Percentiles rank a stretch among this genome's conserved stretches.
phyloP scores from a whole-genome alignment of 225 moss, liverwort and hornwort species.

The Ulota crispa region DNA sequence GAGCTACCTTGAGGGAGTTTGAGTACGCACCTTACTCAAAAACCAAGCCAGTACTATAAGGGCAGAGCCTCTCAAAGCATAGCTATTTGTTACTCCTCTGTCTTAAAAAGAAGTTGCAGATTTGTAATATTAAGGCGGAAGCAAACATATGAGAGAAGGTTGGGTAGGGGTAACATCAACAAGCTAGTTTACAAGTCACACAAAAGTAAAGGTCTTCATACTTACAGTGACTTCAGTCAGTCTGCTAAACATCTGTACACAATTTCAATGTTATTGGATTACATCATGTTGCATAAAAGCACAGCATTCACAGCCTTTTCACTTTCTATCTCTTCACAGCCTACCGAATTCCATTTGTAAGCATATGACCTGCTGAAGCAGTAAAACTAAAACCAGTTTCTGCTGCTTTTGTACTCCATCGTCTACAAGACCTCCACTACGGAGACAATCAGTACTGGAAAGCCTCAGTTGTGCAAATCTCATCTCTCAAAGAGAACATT shows the following conservation, averaged over 20 bases:
- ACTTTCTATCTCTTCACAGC: not conserved
- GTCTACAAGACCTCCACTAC: not conserved
- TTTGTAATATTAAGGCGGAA: too few species aligned
- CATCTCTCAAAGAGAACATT: not conserved
- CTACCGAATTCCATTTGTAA: not conserved
- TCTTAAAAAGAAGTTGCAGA: too few species aligned
- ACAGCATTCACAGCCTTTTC: not conserved
- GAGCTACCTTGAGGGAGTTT: too few species aligned
- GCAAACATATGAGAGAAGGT: too few species aligned
- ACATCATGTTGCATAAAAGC: constrained; percentile 9
- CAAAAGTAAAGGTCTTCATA: too few species aligned
- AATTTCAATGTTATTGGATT: not conserved
- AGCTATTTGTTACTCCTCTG: too few species aligned
- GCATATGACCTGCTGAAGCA: not conserved
- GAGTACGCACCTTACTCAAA: too few species aligned
- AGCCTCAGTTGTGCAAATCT: not conserved
- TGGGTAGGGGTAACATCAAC: too few species aligned
- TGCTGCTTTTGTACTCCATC: not conserved
- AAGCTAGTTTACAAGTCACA: too few species aligned
- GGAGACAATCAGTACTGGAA: not conserved
- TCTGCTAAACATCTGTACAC: not conserved
- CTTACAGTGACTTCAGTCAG: too few species aligned
- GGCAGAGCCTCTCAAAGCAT: too few species aligned
- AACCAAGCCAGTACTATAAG: too few species aligned
- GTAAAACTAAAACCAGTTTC: not conserved